A percentile compares a stretch with the other conserved stretches of the same genome.
phyloP scores from a whole-genome alignment of 2,329 filamentous ascomycete species.

The Diaporthe sp. region DNA sequence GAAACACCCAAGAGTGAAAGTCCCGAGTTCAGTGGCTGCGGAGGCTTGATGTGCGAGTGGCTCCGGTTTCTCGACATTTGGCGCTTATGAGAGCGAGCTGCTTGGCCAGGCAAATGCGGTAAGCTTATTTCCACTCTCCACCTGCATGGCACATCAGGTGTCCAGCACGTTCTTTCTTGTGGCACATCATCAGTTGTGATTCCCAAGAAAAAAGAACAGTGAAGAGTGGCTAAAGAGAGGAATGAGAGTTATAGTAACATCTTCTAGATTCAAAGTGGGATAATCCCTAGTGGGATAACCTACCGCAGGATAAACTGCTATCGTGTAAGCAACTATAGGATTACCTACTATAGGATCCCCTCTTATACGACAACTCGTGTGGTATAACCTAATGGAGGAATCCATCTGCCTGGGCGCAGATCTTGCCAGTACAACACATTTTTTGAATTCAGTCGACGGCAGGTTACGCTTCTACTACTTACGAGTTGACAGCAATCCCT shows the following conservation, averaged over 20 bases:
- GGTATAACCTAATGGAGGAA: not conserved
- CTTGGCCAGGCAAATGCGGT: conserved; percentile 36
- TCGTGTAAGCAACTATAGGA: not conserved
- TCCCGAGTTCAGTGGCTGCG: not conserved
- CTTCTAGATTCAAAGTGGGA: not conserved
- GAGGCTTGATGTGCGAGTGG: conserved; percentile 25
- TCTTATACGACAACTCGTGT: not conserved
- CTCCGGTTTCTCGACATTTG: conserved; percentile 7
- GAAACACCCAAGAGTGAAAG: not conserved
- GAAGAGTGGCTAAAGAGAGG: not conserved
- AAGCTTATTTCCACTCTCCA: conserved; percentile 35
- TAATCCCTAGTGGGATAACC: not conserved
- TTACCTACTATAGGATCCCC: not conserved
- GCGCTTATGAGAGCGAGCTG: conserved; percentile 38
- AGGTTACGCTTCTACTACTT: not conserved
- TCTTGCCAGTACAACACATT: not conserved
- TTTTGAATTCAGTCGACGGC: no score
- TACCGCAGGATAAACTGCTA: not conserved
- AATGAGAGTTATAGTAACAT: not conserved
- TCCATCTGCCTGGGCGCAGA: not conserved
- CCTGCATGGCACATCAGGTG: conserved; percentile 33
- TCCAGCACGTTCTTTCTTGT: not conserved
- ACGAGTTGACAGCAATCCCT: not conserved
- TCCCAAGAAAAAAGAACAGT: no score
- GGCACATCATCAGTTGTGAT: not conserved